Evolutionary conservation across 2,329 filamentous ascomycete genomes (phyloP), one percentile per base, ranked within the genome.

Genomic region (Tympanopsis confertula): DNA sequence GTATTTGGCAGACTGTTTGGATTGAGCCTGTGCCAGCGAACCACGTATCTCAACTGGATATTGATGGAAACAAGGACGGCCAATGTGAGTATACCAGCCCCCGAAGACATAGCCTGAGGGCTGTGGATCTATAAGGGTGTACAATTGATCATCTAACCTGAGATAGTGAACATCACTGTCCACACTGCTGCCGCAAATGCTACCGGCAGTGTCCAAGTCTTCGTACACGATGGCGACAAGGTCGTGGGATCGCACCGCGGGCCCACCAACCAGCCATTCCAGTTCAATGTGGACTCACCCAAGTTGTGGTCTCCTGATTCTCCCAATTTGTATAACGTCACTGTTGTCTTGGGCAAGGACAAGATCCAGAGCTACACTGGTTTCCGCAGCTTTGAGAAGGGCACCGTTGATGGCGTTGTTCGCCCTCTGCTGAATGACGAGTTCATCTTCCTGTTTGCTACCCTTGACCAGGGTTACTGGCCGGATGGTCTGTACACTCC

Each of bases 1-100:
- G 81, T 4, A 84, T 86, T 44, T 86, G 81, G 81, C 80, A 84
- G 50, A 69, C 68, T 14, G 80, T 85, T 0, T 86, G 80, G 80
- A 58, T 86, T 2, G 74, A 82, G 50, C 64, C 70, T n/a, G 75
- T 69, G 0, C 73, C 79, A 0, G 43, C 56, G 0, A 65, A 70
- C 36, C 61, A 77, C 45, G 69, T 84, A 39, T 69, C 68, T 0
- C 62, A 69, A 29, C 56, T 84, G 2, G 71, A 82, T 43, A 48
- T 84, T 13, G 54, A 64, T 19, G 79, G 76, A 1, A 66, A 66
- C 44, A 71, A 69, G 58, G 45, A 74, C 36, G 73, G 73, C 13
- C 52, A 62, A 41, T 61, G 70, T 66, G 49, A 48, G 61, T 54
- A 37, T 35, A 15, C 5, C 5, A 41, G 17, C 28, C 20, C 1